Conservation (phyloP, 2,329 filamentous ascomycete species). For the Mollisia scopiformis region DNA sequence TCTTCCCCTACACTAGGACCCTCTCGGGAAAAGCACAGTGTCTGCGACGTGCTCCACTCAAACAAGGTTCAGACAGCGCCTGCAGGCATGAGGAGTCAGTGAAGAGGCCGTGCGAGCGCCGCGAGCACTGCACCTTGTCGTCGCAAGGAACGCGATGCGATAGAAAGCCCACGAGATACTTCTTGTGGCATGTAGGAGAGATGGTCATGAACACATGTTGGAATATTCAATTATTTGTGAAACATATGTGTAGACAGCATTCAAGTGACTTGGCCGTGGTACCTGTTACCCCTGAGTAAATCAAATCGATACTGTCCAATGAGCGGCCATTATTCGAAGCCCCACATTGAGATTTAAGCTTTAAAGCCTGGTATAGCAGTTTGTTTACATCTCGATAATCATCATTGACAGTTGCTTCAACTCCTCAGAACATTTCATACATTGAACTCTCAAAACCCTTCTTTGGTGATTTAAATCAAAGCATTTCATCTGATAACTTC, state of each 20-base stretch:
- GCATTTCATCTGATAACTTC: neutral
- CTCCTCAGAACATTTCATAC: neutral
- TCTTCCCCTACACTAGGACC: constrained; percentile 3
- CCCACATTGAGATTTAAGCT: neutral
- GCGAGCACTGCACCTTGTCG: neutral
- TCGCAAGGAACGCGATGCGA: neutral
- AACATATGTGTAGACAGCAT: neutral
- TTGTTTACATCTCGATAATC: neutral
- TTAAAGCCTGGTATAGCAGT: neutral
- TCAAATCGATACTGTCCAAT: neutral
- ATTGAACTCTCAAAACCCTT: neutral
- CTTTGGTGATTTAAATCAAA: neutral
- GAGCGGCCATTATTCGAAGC: neutral
- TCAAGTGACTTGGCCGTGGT: neutral
- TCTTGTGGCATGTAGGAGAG: neutral
- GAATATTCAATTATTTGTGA: neutral
- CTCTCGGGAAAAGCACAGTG: constrained; percentile 12
- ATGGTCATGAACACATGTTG: neutral
- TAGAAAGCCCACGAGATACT: neutral
- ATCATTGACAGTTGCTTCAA: neutral
- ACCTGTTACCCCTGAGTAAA: neutral
- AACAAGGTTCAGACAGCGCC: constrained; percentile 14
- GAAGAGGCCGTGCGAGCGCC: constrained; percentile 7
- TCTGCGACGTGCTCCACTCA: constrained; percentile 16
- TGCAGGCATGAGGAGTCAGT: constrained; percentile 10